Evolutionary conservation across 1,139 yeast species (phyloP), one percentile per base, ranked within the genome.

Genomic region (Saccharomyces hybrid): DNA sequence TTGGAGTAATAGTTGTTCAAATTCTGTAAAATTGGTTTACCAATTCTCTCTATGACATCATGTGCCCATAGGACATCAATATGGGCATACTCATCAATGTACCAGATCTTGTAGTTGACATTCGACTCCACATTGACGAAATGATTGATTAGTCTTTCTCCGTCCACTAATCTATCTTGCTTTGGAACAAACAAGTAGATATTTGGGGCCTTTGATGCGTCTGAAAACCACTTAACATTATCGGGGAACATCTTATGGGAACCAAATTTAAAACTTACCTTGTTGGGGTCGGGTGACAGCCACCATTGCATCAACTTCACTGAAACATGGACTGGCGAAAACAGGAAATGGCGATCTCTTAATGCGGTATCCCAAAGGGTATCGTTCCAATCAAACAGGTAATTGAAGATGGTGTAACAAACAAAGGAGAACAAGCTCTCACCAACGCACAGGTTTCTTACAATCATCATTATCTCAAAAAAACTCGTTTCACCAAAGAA

Each of bases 281-380:
- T 61, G 42, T 54, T 48, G 14, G 60, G 58, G 41, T 60, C 61
- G 2, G 63, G 57, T 49, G 69, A 77, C 9, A 84, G 73, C 97
- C 98, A 93, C 96, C 97, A 93, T 52, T 80, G 77, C 96, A 93
- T 89, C 58, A 88, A 75, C 61, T 83, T 82, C 2, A 89, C 77
- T 28, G 95, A 85, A 9, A 89, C 86, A 66, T 81, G 86, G 4
- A 87, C 86, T 0, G 96, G 96, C n/a, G 95, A 86, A 68, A 88
- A 90, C 11, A 89, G 71, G 61, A 91, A 88, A 71, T 87, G 91
- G 50, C 90, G 75, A 58, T 81, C 80, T 65, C 91, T 76, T 32
- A 88, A 73, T 31, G 78, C 74, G 26, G 72, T 73, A 65, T 89
- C 85, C 96, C 97, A 93, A 50, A 86, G 75, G 6, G 70, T 70